phyloP scores from a whole-genome alignment of 768 basidiomycete species.

The Boletus bicolor region DNA sequence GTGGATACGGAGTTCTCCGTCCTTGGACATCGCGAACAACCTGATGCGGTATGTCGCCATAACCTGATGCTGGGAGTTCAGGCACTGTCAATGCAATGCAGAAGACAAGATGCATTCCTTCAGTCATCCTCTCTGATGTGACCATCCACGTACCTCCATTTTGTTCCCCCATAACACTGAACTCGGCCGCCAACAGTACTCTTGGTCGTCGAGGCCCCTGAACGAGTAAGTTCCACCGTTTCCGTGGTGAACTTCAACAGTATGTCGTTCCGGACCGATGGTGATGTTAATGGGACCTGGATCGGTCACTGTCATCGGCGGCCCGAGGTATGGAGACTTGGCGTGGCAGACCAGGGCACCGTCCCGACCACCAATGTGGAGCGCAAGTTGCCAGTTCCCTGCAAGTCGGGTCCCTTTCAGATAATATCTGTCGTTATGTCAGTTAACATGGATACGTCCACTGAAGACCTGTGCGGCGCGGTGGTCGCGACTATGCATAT shows the following conservation, averaged over 20 bases:
- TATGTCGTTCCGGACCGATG: constrained; percentile 10
- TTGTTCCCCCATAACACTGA: constrained; percentile 11
- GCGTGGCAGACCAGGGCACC: constrained; percentile 24
- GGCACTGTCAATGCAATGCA: constrained; percentile 18
- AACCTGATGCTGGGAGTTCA: constrained; percentile 18
- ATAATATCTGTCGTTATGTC: constrained; percentile 22
- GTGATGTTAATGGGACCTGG: constrained; percentile 18
- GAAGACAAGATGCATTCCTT: background rate
- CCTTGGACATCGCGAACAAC: constrained; percentile 28
- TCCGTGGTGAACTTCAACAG: constrained; percentile 12
- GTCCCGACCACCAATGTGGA: constrained; percentile 17
- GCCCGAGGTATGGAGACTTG: constrained; percentile 30
- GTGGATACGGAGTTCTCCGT: constrained; percentile 30
- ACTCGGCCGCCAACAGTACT: constrained; percentile 26
- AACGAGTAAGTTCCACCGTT: constrained; percentile 17
- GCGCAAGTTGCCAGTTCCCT: constrained; percentile 22
- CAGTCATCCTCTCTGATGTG: background rate
- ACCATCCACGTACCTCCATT: constrained; percentile 21
- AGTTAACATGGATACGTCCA: background rate
- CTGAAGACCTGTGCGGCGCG: background rate
- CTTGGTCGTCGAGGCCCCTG: constrained; percentile 20
- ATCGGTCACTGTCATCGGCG: constrained; percentile 10
- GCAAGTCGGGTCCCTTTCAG: constrained; percentile 17
- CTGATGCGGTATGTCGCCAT: constrained; percentile 33
- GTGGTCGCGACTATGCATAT: background rate